These are phyloP conservation scores for Gastrodia elata DNA, from an alignment of 106 monocot species.

Conservation along the genomic window DNA sequence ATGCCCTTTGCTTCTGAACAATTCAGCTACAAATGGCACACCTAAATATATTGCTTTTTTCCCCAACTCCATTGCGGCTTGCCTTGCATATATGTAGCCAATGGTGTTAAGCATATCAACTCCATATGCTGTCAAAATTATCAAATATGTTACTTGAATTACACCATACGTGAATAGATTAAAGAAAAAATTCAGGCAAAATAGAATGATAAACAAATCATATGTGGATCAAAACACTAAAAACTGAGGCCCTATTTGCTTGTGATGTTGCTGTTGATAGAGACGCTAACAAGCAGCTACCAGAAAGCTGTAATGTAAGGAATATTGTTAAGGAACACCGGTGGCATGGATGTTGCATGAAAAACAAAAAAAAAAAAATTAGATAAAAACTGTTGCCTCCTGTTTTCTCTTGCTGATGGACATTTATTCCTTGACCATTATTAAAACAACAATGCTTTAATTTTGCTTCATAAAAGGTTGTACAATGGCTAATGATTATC, in stretches of 20 bases:
- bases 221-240: neutral
- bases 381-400: neutral
- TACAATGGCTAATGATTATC: too few relatives aligned
- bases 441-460: too few relatives aligned
- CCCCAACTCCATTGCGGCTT: slow-evolving; percentile 93
- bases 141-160: slow-evolving; percentile 3
- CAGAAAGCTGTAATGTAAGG: neutral
- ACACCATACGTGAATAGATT: neutral
- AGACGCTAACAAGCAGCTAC: neutral
- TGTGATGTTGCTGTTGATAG: neutral
- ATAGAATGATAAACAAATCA: neutral
- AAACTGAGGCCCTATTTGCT: neutral
- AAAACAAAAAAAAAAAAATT: neutral
- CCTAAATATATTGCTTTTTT: slow-evolving; percentile 91
- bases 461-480: too few relatives aligned
- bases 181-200: neutral
- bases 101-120: slow-evolving; percentile 94
- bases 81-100: slow-evolving; percentile 89
- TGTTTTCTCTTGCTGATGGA: too few relatives aligned
- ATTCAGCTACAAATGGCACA: slow-evolving; percentile 89
- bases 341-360: neutral
- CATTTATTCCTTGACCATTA: too few relatives aligned
- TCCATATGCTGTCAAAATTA: slow-evolving; percentile 68
- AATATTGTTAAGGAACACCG: neutral
- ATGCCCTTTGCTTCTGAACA: slow-evolving; percentile 99